phyloP scores from a whole-genome alignment of 441 rosid species.

The Arabidopsis hybrid region DNA sequence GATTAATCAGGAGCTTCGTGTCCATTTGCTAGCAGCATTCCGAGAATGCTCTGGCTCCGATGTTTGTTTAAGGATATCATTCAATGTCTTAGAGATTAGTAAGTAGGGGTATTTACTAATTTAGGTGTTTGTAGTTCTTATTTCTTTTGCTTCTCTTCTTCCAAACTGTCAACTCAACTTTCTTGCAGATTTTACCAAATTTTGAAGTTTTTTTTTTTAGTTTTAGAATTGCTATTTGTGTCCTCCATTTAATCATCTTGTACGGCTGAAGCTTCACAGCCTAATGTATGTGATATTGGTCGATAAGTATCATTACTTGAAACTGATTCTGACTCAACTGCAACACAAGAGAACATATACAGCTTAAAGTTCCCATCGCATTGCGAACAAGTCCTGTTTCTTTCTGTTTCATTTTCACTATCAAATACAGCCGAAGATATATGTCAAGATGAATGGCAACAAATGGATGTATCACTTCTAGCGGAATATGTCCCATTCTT shows the following conservation, averaged over 20 bases:
- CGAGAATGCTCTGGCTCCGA: slow-evolving; percentile 28
- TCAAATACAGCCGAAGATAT: background rate
- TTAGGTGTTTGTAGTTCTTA: slow-evolving; percentile 37
- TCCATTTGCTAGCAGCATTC: slow-evolving; percentile 28
- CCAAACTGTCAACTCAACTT: slow-evolving; percentile 30
- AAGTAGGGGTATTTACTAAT: slow-evolving; percentile 27
- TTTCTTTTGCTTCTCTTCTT: slow-evolving; percentile 5
- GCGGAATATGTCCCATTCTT: slow-evolving; percentile 65
- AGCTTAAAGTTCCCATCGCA: too few species aligned
- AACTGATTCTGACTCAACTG: background rate
- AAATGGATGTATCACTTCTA: slow-evolving; percentile 47
- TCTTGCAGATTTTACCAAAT: slow-evolving; percentile 34
- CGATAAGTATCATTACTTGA: background rate
- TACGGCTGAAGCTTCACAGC: slow-evolving; percentile 4
- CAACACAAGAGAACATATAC: background rate
- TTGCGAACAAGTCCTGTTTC: too few species aligned
- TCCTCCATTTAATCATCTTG: background rate
- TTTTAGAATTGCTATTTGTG: background rate
- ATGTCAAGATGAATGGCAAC: slow-evolving; percentile 7
- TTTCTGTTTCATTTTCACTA: background rate
- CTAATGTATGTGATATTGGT: background rate
- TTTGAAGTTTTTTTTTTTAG: slow-evolving; percentile 18
- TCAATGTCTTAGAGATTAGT: slow-evolving; percentile 41
- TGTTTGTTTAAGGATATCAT: slow-evolving; percentile 35
- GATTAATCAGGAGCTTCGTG: slow-evolving; percentile 39